Conservation (phyloP, 2,329 filamentous ascomycete genomes). For the Calonectria naviculata region DNA sequence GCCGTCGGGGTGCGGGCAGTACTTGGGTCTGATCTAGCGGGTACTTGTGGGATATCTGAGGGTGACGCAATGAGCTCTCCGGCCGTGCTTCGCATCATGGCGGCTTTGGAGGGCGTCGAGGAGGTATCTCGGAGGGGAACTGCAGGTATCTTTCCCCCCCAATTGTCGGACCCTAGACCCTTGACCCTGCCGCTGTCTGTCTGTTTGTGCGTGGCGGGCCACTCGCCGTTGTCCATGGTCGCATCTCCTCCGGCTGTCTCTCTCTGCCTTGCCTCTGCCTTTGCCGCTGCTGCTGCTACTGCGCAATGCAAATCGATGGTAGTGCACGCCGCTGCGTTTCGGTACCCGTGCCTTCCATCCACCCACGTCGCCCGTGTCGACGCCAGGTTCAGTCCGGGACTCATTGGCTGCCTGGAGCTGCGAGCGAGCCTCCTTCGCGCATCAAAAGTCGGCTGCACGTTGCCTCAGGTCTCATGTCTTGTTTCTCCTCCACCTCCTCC, state of each 20-base stretch:
- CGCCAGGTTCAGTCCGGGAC: slow-evolving; percentile 25
- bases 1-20: slow-evolving; percentile 2
- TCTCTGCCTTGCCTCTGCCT: slow-evolving; percentile 15
- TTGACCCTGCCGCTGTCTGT: slow-evolving; percentile 19
- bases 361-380: slow-evolving; percentile 1
- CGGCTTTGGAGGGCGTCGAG: background rate
- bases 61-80: slow-evolving; percentile 3
- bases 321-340: slow-evolving; percentile 14
- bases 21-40: slow-evolving; percentile 2
- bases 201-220: background rate
- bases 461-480: slow-evolving; percentile 32
- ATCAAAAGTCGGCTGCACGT: slow-evolving; percentile 31
- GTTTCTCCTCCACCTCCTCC: slow-evolving; percentile 22
- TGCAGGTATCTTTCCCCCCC: slow-evolving; percentile 22
- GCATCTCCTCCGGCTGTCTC: slow-evolving; percentile 14
- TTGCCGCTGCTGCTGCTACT: background rate
- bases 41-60: background rate
- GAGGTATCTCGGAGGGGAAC: slow-evolving; percentile 16
- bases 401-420: slow-evolving; percentile 38
- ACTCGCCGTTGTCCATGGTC: background rate
- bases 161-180: background rate
- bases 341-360: slow-evolving; percentile 9
- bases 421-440: slow-evolving; percentile 35
- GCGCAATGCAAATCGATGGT: slow-evolving; percentile 13
- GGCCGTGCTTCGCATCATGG: background rate